Base-by-base conservation (phyloP, 169 alveolate genomes). In the Nephromyces sp. region DNA sequence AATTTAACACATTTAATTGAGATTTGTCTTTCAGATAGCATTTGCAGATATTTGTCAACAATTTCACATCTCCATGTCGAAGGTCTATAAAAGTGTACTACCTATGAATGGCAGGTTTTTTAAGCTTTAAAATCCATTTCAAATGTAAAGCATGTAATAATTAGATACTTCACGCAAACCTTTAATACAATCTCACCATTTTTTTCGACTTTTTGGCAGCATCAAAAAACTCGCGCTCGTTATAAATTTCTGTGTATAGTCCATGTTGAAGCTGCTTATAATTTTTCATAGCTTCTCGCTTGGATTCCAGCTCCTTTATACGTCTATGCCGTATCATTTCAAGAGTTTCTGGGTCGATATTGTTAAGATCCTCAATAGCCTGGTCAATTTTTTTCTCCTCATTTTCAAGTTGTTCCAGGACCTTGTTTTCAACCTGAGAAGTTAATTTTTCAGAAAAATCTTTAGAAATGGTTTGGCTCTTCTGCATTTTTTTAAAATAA, bases 11-110 rank as follows among this genome's bases (percentile, higher is more conserved):
- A 86, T 30, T 82, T 72, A 25, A 90, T 80, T 32, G 78, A 87
- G 29, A 79, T 32, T 74, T 86, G 87, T 27, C 64, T 66, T 53
- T 67, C 63, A 0, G 91, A 82, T 27, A 86, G 73, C 57, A 68
- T 79, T 22, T 35, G 52, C 21, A 86, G 52, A 52, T 84, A 90
- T 21, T 75, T 69, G 43, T 86, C 91, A 25, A 86, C 73, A 4
- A 86, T 84, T 76, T 83, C 82, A 73, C 91, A 86, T 65, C 91
- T 76, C 78, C 80, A 74, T 35, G 89, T 84, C 30, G 89, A 72
- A 27, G 89, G 82, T 34, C 89, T 83, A 69, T 76, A 86, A 78
- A 84, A 86, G 52, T 86, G 91, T 30, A 84, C 77, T n/a, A 86
- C 82, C 53, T 70, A 27, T 66, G n/a, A n/a, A n/a, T n/a, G n/a